Evolutionary conservation across 2,329 filamentous ascomycete species (phyloP).

Genomic region (Aspergillus hiratsukae): DNA sequence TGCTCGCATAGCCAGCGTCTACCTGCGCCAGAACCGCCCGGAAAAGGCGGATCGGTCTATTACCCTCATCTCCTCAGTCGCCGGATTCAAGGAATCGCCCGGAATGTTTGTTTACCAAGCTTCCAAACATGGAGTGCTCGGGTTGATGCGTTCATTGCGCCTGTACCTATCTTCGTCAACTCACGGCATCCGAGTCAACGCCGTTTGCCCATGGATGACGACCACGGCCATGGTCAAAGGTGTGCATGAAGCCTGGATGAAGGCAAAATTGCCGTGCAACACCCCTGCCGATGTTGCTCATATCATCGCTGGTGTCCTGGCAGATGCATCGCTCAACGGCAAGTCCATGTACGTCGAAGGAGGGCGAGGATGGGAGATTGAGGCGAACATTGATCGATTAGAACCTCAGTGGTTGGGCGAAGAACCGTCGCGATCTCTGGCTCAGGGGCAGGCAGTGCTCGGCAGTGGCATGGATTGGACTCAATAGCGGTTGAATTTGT

Average conservation of each 20-base stretch:
- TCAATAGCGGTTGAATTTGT: neutral
- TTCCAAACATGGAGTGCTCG: slow-evolving; percentile 49
- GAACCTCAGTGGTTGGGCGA: slow-evolving; percentile 44
- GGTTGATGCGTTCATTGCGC: slow-evolving; percentile 46
- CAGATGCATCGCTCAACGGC: slow-evolving; percentile 35
- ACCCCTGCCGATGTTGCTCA: slow-evolving; percentile 37
- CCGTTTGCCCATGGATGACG: slow-evolving; percentile 45
- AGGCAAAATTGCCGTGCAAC: slow-evolving; percentile 38
- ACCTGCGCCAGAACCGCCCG: slow-evolving; percentile 41
- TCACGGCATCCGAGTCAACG: slow-evolving; percentile 42
- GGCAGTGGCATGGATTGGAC: neutral
- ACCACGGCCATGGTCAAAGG: slow-evolving; percentile 33
- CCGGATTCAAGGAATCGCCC: slow-evolving; percentile 48
- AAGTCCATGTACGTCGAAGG: slow-evolving; percentile 43
- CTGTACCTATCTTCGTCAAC: slow-evolving; percentile 29
- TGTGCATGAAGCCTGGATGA: slow-evolving; percentile 33
- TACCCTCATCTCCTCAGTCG: slow-evolving; percentile 43
- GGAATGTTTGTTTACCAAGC: slow-evolving; percentile 47
- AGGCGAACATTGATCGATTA: slow-evolving; percentile 38
- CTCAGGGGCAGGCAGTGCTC: slow-evolving; percentile 33
- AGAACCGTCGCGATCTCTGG: slow-evolving; percentile 31
- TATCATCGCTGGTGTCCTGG: slow-evolving; percentile 35
- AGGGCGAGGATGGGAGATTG: slow-evolving; percentile 42
- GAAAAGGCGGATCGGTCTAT: slow-evolving; percentile 38
- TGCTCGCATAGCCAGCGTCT: slow-evolving; percentile 47